Evolutionary conservation across 805 yeast genomes (phyloP).

Genomic region (Candida andamanensis): DNA sequence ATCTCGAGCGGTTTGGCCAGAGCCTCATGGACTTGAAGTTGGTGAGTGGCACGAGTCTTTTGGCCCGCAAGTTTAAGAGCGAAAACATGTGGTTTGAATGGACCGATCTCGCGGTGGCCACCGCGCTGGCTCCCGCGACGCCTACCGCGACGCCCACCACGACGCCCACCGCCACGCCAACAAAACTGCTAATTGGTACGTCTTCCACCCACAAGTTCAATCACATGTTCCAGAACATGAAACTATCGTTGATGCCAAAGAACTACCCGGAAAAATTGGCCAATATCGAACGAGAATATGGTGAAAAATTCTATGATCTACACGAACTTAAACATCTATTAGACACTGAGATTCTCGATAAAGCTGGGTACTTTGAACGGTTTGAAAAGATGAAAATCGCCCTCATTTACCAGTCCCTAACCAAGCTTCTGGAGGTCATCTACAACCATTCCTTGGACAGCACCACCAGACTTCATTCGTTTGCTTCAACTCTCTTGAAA

Average conservation of each 20-base stretch:
- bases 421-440: conserved; percentile 29
- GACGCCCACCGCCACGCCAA: neutral
- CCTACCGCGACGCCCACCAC: neutral
- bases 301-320: conserved; percentile 28
- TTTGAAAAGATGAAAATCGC: conserved; percentile 34
- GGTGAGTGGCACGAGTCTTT: conserved; percentile 25
- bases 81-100: conserved; percentile 44
- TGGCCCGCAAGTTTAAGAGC: conserved; percentile 33
- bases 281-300: conserved; percentile 27
- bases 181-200: neutral
- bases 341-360: conserved; percentile 22
- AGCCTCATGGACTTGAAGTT: conserved; percentile 29
- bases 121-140: conserved; percentile 8
- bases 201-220: conserved; percentile 16
- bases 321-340: conserved; percentile 26
- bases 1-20: conserved; percentile 39
- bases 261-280: conserved; percentile 23
- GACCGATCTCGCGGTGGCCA: conserved; percentile 27
- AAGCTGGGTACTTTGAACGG: conserved; percentile 21
- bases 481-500: conserved; percentile 18
- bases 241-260: conserved; percentile 24
- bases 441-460: conserved; percentile 22
- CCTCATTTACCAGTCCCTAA: conserved; percentile 26
- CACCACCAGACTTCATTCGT: conserved; percentile 19
- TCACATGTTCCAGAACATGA: conserved; percentile 30